Conservation (phyloP, 2,329 filamentous ascomycete species). For the Talaromyces albobiverticillius region DNA sequence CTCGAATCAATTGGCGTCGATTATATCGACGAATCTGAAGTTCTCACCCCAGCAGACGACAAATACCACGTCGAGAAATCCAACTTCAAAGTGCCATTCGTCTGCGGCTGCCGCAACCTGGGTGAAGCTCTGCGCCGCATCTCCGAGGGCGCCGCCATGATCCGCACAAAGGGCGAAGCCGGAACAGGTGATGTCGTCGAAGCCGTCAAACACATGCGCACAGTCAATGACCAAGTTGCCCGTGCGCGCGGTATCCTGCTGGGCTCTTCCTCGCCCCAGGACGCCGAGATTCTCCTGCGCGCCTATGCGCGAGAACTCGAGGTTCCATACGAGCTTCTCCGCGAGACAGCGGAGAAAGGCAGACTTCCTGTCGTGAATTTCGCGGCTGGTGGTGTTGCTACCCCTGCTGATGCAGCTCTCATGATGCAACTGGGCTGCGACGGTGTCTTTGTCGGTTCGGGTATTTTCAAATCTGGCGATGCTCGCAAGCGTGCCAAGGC, state of each 20-base stretch:
- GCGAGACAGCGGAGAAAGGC: slow-evolving; percentile 81
- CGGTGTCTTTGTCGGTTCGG: slow-evolving; percentile 93
- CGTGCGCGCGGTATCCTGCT: slow-evolving; percentile 59
- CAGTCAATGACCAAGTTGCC: slow-evolving; percentile 78
- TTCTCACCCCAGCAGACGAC: slow-evolving; percentile 90
- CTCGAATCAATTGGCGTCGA: slow-evolving; percentile 92
- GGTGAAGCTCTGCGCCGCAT: slow-evolving; percentile 90
- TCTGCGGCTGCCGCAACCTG: slow-evolving; percentile 92
- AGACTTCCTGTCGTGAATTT: slow-evolving; percentile 96
- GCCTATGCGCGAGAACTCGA: slow-evolving; percentile 78
- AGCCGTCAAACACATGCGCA: slow-evolving; percentile 93
- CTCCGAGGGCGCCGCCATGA: slow-evolving; percentile 94
- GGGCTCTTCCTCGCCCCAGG: slow-evolving; percentile 23
- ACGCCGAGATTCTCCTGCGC: slow-evolving; percentile 68
- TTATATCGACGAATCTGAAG: slow-evolving; percentile 98
- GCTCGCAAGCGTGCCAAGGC: slow-evolving; percentile 86
- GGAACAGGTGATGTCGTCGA: slow-evolving; percentile 96
- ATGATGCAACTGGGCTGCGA: slow-evolving; percentile 99
- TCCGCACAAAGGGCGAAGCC: slow-evolving; percentile 96
- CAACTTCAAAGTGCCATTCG: slow-evolving; percentile 79
- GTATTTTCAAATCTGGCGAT: slow-evolving; percentile 96
- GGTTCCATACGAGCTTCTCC: slow-evolving; percentile 73
- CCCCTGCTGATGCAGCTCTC: slow-evolving; percentile 90
- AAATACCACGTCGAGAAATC: slow-evolving; percentile 89
- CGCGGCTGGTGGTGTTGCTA: slow-evolving; percentile 98